phyloP scores from a whole-genome alignment of 2,329 filamentous ascomycete genomes.

The Dothidotthia symphoricarpi region DNA sequence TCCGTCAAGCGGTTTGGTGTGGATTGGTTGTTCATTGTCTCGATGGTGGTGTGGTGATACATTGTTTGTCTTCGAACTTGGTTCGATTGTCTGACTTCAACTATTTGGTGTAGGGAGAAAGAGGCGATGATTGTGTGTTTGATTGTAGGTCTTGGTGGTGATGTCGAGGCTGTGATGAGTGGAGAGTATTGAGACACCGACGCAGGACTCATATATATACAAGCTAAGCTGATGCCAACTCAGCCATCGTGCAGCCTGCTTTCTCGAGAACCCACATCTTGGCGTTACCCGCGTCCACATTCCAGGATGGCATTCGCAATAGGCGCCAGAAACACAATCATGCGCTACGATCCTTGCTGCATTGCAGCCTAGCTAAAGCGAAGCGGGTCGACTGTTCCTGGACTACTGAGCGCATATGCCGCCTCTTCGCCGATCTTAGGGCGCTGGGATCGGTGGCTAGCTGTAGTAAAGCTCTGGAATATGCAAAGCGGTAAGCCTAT shows the following conservation, averaged over 20 bases:
- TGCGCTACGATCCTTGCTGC: constrained; percentile 17
- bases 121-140: background rate
- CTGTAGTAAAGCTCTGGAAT: too few relatives aligned
- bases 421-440: too few relatives aligned
- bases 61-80: constrained; percentile 10
- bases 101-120: background rate
- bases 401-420: too few relatives aligned
- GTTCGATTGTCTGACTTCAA: background rate
- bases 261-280: constrained; percentile 15
- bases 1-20: constrained; percentile 22
- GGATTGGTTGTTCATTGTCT: constrained; percentile 3
- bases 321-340: constrained; percentile 22
- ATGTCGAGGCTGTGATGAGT: background rate
- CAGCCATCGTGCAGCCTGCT: constrained; percentile 13
- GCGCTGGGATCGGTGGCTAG: too few relatives aligned
- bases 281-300: constrained; percentile 19
- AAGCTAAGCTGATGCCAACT: constrained; percentile 4
- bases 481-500: too few relatives aligned
- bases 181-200: background rate
- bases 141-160: too few relatives aligned
- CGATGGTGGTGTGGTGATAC: constrained; percentile 7
- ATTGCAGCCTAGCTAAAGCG: constrained; percentile 2
- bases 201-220: constrained; percentile 17
- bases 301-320: constrained; percentile 20
- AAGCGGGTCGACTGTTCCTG: too few relatives aligned